phyloP scores from a whole-genome alignment of 1,284 basidiomycete genomes.

The Rhodotorula sp. region DNA sequence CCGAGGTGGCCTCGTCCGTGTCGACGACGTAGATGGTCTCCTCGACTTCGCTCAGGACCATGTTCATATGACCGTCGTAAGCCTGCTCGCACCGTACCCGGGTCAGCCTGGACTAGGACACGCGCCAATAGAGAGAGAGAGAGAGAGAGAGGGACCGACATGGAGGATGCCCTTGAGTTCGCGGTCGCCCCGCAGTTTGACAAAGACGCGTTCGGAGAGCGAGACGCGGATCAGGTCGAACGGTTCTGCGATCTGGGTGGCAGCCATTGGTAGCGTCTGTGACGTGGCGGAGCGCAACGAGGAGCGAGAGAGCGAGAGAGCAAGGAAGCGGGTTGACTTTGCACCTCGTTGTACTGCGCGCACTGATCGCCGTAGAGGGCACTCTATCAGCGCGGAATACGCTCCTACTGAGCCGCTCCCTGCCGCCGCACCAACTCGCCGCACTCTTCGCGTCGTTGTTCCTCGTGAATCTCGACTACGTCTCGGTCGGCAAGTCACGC shows the following conservation, averaged over 20 bases:
- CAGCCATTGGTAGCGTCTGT: slow-evolving; percentile 15
- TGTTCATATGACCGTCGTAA: slow-evolving; percentile 99
- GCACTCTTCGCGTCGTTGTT: too few species aligned
- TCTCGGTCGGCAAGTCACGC: too few species aligned
- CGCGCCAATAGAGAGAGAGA: not conserved
- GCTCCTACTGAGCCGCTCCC: too few species aligned
- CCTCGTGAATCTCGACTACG: too few species aligned
- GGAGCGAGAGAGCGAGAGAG: not conserved
- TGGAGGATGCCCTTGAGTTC: slow-evolving; percentile 90
- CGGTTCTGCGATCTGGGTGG: slow-evolving; percentile 54
- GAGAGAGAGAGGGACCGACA: slow-evolving; percentile 59
- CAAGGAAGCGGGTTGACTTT: not conserved
- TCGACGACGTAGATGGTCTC: slow-evolving; percentile 94
- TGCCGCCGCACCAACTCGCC: too few species aligned
- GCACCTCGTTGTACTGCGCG: too few species aligned
- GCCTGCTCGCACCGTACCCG: slow-evolving; percentile 59
- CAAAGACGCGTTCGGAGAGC: slow-evolving; percentile 91
- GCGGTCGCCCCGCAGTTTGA: slow-evolving; percentile 93
- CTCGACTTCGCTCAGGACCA: slow-evolving; percentile 91
- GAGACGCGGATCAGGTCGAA: slow-evolving; percentile 97
- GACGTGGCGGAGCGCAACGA: not conserved
- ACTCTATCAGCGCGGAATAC: too few species aligned
- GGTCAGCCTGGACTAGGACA: not conserved
- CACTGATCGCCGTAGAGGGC: too few species aligned
- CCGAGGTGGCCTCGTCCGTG: slow-evolving; percentile 51